Evolutionary conservation across 495 filamentous ascomycete species (phyloP), one percentile per base, ranked within the genome.

Genomic region (Glonium stellatum): DNA sequence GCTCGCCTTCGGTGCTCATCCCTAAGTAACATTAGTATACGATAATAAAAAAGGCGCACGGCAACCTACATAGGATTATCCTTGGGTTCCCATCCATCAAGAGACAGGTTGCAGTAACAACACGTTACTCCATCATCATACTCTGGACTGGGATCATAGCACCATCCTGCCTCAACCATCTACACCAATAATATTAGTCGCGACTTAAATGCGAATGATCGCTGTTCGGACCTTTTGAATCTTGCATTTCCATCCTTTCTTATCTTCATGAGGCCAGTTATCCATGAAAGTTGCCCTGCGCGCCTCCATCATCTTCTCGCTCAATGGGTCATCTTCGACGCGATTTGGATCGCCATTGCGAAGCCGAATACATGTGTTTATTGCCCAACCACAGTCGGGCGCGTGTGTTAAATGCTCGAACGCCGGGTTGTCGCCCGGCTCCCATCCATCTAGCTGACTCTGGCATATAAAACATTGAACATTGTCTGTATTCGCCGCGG

Each of bases 151-250:
- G 93, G 93, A 36, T 89, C 90, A 72, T 92, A 96, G 69, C 87
- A 89, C 90, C 92, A 98, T 15, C 93, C 93, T 6, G 88, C 88
- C 57, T 90, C 87, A 42, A 88, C 87, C 80, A 97, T 88, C 91
- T 97, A 64, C 62, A 61, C 46, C 23, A 41, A 9, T 42, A 12
- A 53, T 57, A 46, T 69, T 63, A 51, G 62, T 56, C 34, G 61
- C 61, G 27, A 31, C 27, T 6, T 31, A 31, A 31, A 31, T 31
- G 27, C 27, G 6, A 31, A 31, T 6, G 27, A 31, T 31, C 27
- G 6, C 27, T 31, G 6, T 5, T 31, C n/a, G 25, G 25, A 91
- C 90, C 85, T 90, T 91, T 58, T 90, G 82, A 1, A 84, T 84
- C 70, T 95, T 90, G 72, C 90, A 92, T 50, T 86, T 78, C 89